Base-by-base conservation (phyloP, 176 grass and related monocot genomes). In the Oryza australiensis region DNA sequence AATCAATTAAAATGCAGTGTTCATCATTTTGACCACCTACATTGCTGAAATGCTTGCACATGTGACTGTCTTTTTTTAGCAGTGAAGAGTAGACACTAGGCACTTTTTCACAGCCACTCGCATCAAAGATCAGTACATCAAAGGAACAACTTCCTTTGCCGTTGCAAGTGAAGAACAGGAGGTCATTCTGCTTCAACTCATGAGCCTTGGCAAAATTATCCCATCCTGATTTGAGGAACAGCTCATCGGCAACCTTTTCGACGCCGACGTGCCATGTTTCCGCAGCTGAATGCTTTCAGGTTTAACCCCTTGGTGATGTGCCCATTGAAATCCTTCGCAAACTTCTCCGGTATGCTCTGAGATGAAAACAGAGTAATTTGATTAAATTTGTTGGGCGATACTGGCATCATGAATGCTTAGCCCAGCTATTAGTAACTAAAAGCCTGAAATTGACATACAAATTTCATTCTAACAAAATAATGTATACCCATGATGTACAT, bases 191-290 rank as follows among this genome's bases (percentile, higher is more conserved):
- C 75, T 72, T 76, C 18, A 90, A 45, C 28, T 71, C 75, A 38
- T 94, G 82, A n/a, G 84, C 89, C 72, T 43, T 87, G 62, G 72
- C 84, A 53, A 94, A 94, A 29, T 83, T 73, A 26, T 35, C 80
- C 92, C 89, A 92, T 30, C 84, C 84, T 10, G 76, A 77, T 22
- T 2, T 67, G 45, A 92, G 67, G 40, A 68, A 70, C 0, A 86
- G 2, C 57, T n/a, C 90, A 20, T 63, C 29, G 0, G 64, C 68
- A 34, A 78, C 82, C 82, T 76, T 89, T 5, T 28, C 22, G 14
- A 77, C 32, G 33, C 26, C 26, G 12, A 87, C 20, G 1, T 6
- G 62, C 92, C 89, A 94, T 11, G 62, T 72, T 72, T 20, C 82
- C 16, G 0, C 84, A 55, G 20, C 77, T 87, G 6, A 76, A 77